Conservation (phyloP, 495 filamentous ascomycete species). For the Penicillium cataractarum region DNA sequence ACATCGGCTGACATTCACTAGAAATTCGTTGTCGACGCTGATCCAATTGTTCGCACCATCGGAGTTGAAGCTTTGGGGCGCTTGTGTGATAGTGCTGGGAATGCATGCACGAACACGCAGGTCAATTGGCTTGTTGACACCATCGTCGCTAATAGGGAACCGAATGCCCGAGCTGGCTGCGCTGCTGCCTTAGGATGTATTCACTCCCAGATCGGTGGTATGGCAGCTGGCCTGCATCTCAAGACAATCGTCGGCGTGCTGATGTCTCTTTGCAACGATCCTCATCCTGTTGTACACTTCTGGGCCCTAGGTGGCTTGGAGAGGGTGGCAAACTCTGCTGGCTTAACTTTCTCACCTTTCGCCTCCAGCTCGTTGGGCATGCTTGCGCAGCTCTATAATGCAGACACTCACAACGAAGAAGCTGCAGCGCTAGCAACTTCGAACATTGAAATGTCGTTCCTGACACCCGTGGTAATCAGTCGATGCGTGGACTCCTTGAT, state of each 20-base stretch:
- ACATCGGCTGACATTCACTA: constrained; percentile 33
- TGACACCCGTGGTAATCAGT: constrained; percentile 79
- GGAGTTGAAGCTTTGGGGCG: constrained; percentile 87
- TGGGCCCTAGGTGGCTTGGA: constrained; percentile 91
- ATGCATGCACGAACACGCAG: constrained; percentile 82
- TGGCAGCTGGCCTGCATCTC: constrained; percentile 96
- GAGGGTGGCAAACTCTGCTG: constrained; percentile 88
- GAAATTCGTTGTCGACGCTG: constrained; percentile 75
- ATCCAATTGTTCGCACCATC: constrained; percentile 82
- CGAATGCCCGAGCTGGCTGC: constrained; percentile 89
- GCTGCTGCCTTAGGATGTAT: constrained; percentile 92
- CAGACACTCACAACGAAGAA: constrained; percentile 89
- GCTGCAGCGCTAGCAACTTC: constrained; percentile 76
- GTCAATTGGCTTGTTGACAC: constrained; percentile 92
- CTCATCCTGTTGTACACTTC: constrained; percentile 94
- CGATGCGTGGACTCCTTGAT: constrained; percentile 92
- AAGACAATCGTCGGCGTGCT: constrained; percentile 94
- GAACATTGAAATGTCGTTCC: constrained; percentile 81
- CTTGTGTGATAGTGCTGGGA: constrained; percentile 87
- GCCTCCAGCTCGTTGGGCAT: constrained; percentile 90
- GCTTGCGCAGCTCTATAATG: constrained; percentile 87
- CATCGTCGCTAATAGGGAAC: constrained; percentile 90
- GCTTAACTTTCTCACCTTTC: constrained; percentile 86
- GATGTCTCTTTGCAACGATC: constrained; percentile 93
- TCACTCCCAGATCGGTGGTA: constrained; percentile 92